Evolutionary conservation across 1,284 basidiomycete species (phyloP).

Genomic region (Phellopilus nigrolimitatus): DNA sequence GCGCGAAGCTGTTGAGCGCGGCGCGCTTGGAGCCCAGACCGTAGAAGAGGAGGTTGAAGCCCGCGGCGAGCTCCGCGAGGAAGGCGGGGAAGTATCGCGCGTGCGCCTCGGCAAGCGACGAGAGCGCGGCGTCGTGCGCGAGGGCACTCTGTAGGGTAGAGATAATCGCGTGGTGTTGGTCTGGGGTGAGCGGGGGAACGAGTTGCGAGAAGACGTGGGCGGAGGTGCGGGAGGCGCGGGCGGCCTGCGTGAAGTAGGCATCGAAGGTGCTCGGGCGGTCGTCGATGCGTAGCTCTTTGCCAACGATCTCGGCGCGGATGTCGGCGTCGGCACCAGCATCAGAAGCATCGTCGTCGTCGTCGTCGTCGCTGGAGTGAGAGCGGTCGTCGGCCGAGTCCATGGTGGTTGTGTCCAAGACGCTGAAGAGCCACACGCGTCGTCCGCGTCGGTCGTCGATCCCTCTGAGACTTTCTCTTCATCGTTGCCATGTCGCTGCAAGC

Average conservation of each 20-base stretch:
- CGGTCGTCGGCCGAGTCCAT: constrained; percentile 15
- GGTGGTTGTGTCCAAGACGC: no score
- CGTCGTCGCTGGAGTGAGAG: constrained; percentile 1
- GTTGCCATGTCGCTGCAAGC: constrained; percentile 20
- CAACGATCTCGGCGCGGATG: no score
- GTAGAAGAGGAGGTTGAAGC: constrained; percentile 84
- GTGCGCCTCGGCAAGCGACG: constrained; percentile 28
- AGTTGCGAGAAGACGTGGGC: constrained; percentile 71
- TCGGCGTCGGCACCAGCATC: no score
- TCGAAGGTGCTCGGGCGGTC: constrained; percentile 59
- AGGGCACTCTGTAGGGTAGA: constrained; percentile 26
- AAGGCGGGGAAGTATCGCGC: constrained; percentile 56
- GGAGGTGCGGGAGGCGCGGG: constrained; percentile 65
- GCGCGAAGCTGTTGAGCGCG: constrained; percentile 71
- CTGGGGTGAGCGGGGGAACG: constrained; percentile 59
- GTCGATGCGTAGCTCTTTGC: not conserved
- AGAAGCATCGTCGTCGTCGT: constrained; percentile 4
- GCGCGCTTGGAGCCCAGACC: constrained; percentile 83
- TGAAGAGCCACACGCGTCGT: no score
- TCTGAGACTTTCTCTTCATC: no score
- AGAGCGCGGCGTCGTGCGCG: constrained; percentile 30
- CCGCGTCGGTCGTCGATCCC: no score
- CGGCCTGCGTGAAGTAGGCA: constrained; percentile 71
- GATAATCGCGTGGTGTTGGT: constrained; percentile 55
- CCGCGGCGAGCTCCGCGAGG: constrained; percentile 66